A percentile compares a stretch with the other conserved stretches of the same genome.
phyloP scores from a whole-genome alignment of 2,329 filamentous ascomycete genomes.

The Colletotrichum coccodes region DNA sequence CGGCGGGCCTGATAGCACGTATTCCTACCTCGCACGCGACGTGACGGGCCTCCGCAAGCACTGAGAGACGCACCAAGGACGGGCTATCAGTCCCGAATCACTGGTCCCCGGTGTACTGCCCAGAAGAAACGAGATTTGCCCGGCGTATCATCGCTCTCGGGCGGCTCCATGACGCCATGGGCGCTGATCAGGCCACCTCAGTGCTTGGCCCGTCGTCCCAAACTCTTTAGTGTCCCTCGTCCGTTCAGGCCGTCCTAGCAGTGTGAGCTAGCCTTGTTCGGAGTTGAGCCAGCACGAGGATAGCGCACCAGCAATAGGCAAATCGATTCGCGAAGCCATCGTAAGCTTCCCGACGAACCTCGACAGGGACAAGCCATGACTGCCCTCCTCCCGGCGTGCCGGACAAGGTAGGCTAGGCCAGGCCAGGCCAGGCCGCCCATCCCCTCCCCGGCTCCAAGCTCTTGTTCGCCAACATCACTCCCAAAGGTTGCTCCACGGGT shows the following conservation, averaged over 20 bases:
- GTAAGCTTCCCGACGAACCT: slow-evolving; percentile 26
- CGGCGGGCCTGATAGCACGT: background rate
- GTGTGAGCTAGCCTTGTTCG: background rate
- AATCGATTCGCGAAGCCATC: background rate
- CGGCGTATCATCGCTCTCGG: background rate
- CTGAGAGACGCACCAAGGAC: background rate
- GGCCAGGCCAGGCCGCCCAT: background rate
- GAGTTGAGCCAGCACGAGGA: background rate
- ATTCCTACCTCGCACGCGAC: background rate
- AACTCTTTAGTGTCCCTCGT: background rate
- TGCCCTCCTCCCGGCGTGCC: slow-evolving; percentile 20
- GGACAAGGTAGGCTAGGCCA: background rate
- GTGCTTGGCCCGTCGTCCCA: background rate
- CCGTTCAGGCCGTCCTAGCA: background rate
- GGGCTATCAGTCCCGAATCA: background rate
- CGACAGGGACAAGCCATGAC: slow-evolving; percentile 23
- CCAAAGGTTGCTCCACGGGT: background rate
- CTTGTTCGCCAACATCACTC: background rate
- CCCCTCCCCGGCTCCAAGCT: background rate
- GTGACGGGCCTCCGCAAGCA: background rate
- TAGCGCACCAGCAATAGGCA: too few species aligned
- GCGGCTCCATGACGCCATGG: background rate
- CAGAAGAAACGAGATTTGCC: slow-evolving; percentile 1
- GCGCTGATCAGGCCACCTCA: background rate
- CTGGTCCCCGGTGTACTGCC: background rate